Conservation (phyloP, 2,329 filamentous ascomycete genomes). For the Metarhizium brunneum region DNA sequence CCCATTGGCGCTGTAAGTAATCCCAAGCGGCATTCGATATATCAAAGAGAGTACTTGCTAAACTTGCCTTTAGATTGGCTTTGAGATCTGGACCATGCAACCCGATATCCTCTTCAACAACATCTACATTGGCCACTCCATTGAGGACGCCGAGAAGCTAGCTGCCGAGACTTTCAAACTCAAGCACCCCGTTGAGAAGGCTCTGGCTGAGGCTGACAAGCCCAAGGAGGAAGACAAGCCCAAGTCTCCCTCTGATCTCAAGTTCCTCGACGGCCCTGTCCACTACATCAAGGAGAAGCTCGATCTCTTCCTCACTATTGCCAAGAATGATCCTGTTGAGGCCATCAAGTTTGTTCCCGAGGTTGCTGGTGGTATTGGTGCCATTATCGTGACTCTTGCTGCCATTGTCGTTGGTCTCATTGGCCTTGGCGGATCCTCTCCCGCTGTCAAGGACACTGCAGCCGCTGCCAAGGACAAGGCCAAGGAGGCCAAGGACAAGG, state of each 20-base stretch:
- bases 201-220: conserved; percentile 67
- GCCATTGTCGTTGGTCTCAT: conserved; percentile 61
- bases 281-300: conserved; percentile 86
- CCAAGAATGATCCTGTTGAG: conserved; percentile 69
- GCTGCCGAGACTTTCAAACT: conserved; percentile 81
- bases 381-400: conserved; percentile 59
- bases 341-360: conserved; percentile 87
- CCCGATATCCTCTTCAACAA: conserved; percentile 98
- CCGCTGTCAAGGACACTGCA: conserved; percentile 65
- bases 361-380: conserved; percentile 71
- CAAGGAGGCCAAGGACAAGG: conserved; percentile 62
- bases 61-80: conserved; percentile 65
- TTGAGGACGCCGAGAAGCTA: conserved; percentile 84
- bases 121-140: conserved; percentile 98
- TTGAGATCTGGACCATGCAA: conserved; percentile 99
- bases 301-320: conserved; percentile 80
- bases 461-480: conserved; percentile 58
- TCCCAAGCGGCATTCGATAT: not conserved
- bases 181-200: conserved; percentile 78
- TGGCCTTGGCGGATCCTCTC: conserved; percentile 53
- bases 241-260: conserved; percentile 66
- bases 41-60: not conserved
- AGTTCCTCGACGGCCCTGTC: conserved; percentile 86
- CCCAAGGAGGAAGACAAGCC: conserved; percentile 60
- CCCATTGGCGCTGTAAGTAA: conserved; percentile 87